Conservation (phyloP, 179 eudicot genomes). For the Beta corolliflora region DNA sequence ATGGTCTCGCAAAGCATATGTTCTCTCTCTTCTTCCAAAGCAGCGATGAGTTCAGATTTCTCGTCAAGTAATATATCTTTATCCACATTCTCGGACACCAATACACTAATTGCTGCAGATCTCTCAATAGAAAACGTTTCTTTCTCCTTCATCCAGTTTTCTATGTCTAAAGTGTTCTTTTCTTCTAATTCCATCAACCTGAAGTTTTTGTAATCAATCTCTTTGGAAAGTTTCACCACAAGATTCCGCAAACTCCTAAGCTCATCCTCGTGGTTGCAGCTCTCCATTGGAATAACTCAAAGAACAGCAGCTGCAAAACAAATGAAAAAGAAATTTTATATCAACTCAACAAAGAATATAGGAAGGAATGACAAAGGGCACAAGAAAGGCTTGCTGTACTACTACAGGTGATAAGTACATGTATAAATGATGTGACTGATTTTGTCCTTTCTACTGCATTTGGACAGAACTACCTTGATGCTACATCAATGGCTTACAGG, state of each 20-base stretch:
- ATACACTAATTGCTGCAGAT: slow-evolving; percentile 19
- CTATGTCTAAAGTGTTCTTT: neutral
- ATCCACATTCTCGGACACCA: slow-evolving; percentile 24
- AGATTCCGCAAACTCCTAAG: slow-evolving; percentile 22
- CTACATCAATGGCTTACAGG: neutral
- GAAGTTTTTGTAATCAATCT: slow-evolving; percentile 38
- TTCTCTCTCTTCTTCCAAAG: slow-evolving; percentile 23
- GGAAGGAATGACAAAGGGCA: neutral
- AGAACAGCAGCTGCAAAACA: slow-evolving; percentile 3
- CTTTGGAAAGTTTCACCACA: slow-evolving; percentile 26
- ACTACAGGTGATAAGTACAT: neutral
- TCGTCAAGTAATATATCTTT: slow-evolving; percentile 22
- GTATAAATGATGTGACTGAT: slow-evolving; percentile 11
- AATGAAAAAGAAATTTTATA: neutral
- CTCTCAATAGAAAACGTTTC: slow-evolving; percentile 22
- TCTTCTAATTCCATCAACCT: slow-evolving; percentile 25
- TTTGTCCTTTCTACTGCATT: neutral
- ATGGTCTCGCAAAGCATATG: slow-evolving; percentile 14
- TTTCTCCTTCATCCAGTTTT: slow-evolving; percentile 16
- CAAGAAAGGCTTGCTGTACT: neutral
- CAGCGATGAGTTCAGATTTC: slow-evolving; percentile 5
- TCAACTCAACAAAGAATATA: neutral
- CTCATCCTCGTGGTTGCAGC: slow-evolving; percentile 22
- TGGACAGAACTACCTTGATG: neutral
- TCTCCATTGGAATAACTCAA: slow-evolving; percentile 18